Conservation (phyloP, 345 rosid genomes). For the Aquilaria yunnanensis region DNA sequence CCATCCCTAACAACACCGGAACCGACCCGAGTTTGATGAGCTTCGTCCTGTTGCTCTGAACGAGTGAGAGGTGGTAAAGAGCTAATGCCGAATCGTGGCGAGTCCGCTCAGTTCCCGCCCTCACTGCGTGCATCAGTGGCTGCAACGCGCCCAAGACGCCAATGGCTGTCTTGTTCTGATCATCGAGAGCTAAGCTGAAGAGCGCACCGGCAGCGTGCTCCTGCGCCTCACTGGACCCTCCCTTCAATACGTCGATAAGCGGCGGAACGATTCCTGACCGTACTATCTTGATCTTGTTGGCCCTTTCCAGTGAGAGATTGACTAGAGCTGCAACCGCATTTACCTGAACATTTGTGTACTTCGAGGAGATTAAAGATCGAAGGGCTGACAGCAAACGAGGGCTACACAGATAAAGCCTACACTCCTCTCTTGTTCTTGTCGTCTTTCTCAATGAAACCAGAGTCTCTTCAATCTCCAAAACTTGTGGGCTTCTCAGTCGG, state of each 20-base stretch:
- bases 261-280: conserved; percentile 79
- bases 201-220: conserved; percentile 79
- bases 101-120: conserved; percentile 51
- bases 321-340: conserved; percentile 71
- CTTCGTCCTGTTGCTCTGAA: conserved; percentile 58
- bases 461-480: conserved; percentile 57
- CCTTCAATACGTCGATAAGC: conserved; percentile 59
- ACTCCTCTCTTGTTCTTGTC: conserved; percentile 47
- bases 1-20: conserved; percentile 42
- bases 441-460: conserved; percentile 40
- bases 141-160: conserved; percentile 83
- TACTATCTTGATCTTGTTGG: conserved; percentile 70
- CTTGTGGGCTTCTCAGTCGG: conserved; percentile 45
- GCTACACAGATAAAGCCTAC: conserved; percentile 46
- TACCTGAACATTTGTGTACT: conserved; percentile 58
- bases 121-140: conserved; percentile 58
- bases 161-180: conserved; percentile 73
- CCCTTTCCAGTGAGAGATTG: conserved; percentile 62
- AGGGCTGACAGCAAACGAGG: conserved; percentile 44
- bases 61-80: conserved; percentile 74
- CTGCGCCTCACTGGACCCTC: conserved; percentile 64
- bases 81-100: conserved; percentile 78
- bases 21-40: conserved; percentile 63
- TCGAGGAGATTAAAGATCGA: conserved; percentile 40
- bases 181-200: conserved; percentile 76